Evolutionary conservation across 257 asterid genomes (phyloP).

Genomic region (Solanum ossicruentum): DNA sequence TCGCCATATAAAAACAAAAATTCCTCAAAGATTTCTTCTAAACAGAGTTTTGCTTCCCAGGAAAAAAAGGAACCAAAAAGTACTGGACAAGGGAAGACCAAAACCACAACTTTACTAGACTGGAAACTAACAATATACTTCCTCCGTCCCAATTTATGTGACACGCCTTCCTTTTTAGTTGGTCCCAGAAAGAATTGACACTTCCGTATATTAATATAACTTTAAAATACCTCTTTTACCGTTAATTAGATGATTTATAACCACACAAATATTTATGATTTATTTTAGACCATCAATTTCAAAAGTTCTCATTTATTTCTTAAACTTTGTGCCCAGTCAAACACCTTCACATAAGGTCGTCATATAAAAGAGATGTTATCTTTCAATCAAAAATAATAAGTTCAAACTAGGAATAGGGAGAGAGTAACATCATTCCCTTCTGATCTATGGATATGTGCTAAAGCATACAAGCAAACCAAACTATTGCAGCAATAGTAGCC

Average conservation of each 20-base stretch:
- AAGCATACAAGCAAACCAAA: background rate
- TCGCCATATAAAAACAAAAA: background rate
- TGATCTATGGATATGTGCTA: background rate
- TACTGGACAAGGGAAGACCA: background rate
- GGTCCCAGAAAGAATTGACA: background rate
- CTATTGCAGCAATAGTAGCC: background rate
- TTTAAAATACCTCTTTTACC: background rate
- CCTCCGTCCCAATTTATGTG: background rate
- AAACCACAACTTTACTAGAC: background rate
- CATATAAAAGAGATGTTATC: background rate
- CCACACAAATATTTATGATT: background rate
- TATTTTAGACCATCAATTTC: background rate
- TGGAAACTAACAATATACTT: background rate
- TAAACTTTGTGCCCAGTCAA: background rate
- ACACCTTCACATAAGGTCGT: background rate
- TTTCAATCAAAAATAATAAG: background rate
- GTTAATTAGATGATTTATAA: background rate
- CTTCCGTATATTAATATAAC: background rate
- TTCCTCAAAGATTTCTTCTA: background rate
- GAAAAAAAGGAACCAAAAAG: background rate
- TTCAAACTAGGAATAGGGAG: background rate
- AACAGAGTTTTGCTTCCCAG: background rate
- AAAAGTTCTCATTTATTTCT: background rate
- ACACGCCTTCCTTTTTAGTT: background rate
- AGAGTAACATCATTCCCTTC: background rate